Evolutionary conservation across 192 early-diverging fungal genomes (phyloP).

Genomic region (Coemansia sp.): DNA sequence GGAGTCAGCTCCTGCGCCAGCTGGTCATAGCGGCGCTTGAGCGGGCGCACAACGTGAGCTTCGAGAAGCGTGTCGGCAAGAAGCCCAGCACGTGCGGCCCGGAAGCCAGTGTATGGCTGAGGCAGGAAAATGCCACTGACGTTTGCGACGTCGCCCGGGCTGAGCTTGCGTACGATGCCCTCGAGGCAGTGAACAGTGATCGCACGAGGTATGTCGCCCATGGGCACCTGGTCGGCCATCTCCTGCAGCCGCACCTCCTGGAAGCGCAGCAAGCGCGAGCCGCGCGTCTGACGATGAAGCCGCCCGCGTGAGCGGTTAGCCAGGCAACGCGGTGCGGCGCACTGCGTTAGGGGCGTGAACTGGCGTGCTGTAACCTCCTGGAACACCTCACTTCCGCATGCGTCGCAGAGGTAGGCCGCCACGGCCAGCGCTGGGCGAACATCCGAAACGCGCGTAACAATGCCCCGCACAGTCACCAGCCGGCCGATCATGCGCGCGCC

Average conservation of each 20-base stretch:
- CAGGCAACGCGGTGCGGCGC: constrained; percentile 74
- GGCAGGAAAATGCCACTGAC: constrained; percentile 89
- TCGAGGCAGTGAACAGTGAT: constrained; percentile 92
- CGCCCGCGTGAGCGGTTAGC: constrained; percentile 76
- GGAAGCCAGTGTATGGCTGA: constrained; percentile 89
- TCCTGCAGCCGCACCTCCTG: constrained; percentile 98
- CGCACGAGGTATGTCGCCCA: constrained; percentile 95
- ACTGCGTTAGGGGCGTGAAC: constrained; percentile 79
- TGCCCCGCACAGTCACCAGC: constrained; percentile 84
- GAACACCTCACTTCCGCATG: constrained; percentile 93
- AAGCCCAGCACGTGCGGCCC: constrained; percentile 82
- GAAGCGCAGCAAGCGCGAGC: constrained; percentile 88
- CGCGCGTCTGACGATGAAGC: constrained; percentile 87
- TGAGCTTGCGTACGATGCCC: constrained; percentile 69
- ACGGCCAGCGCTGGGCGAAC: constrained; percentile 90
- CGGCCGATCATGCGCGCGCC: constrained; percentile 77
- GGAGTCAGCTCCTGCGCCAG: constrained; percentile 58
- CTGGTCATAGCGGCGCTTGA: constrained; percentile 90
- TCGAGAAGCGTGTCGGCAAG: constrained; percentile 95
- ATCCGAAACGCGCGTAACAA: constrained; percentile 90
- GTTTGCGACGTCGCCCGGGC: constrained; percentile 83
- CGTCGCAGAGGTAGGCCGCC: constrained; percentile 87
- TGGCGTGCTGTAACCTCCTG: constrained; percentile 79
- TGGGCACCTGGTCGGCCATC: constrained; percentile 96
- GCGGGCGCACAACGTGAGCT: constrained; percentile 76